Base-by-base conservation (phyloP, 805 yeast species). In the Myxozyma vanderwaltii region DNA sequence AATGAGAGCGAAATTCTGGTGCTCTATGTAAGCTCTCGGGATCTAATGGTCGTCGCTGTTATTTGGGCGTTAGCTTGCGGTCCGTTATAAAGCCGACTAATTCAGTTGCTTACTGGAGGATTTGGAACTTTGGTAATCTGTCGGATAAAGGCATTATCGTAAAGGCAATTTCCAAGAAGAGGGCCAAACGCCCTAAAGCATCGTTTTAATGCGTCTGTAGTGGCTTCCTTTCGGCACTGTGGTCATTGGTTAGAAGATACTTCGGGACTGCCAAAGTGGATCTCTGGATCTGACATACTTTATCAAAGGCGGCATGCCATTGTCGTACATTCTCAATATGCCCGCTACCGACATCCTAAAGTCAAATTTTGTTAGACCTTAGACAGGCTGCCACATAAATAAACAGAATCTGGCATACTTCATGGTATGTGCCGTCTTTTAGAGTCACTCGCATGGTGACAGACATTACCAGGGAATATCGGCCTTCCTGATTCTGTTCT, bases 161-260 rank as follows among this genome's bases (percentile, higher is more conserved):
- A 74, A 1, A 76, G 63, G 51, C 79, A 76, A 63, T 73, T 73
- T 0, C 92, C 92, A 58, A 87, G 73, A 0, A 88, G 85, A 65
- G 86, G 82, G 39, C 96, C 96, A 69, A 90, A 89, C 63, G 86
- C 85, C 62, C 95, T 76, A 54, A 91, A 76, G 13, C 92, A 86
- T 51, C 94, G 77, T 72, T 90, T 91, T 58, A 87, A 73, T 0
- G 88, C 97, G 71, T 88, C 91, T 0, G 91, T 87, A n/a, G 86
- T 81, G 0, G 96, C 94, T 67, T 88, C 94, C 67, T 89, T 88
- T 70, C 84, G 85, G 57, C 95, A 87, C 59, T 63, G 33, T 10
- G 10, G 33, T 6, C 10, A 6, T 7, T 29, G 10, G 33, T 8
- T 12, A 17, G 13, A 41, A 1, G 21, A n/a, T n/a, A 46, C 17